A percentile compares a stretch with the other conserved stretches of the same genome.
These are phyloP conservation scores for Tausonia pullulans DNA, from an alignment of 1,284 basidiomycete species.

Conservation along the genomic window DNA sequence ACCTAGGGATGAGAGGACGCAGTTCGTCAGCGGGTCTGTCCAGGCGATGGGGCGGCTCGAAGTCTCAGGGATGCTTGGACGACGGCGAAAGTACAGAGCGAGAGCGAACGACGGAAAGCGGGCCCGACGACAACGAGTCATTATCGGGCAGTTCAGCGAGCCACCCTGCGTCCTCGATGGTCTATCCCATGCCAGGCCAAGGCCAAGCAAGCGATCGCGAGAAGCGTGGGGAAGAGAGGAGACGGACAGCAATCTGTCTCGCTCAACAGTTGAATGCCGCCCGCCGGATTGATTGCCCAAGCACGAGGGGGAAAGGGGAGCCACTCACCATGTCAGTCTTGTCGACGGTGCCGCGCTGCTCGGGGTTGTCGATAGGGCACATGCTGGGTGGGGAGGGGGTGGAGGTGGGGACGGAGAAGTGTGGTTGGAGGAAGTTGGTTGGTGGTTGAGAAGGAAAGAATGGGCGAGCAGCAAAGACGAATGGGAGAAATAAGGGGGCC, in stretches of 20 bases:
- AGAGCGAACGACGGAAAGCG: background rate
- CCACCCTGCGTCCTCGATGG: too few relatives aligned
- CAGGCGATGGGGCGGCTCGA: too few relatives aligned
- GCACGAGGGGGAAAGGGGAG: background rate
- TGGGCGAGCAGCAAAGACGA: too few relatives aligned
- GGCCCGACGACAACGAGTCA: too few relatives aligned
- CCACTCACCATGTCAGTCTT: slow-evolving; percentile 14
- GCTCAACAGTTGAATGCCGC: background rate
- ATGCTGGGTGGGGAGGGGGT: background rate
- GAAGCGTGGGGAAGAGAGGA: background rate
- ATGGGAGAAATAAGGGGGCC: too few relatives aligned
- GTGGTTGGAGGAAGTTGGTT: too few relatives aligned
- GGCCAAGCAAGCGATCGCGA: background rate
- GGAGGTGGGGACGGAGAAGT: too few relatives aligned
- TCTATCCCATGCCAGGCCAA: too few relatives aligned
- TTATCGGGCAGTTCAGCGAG: too few relatives aligned
- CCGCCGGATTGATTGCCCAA: background rate
- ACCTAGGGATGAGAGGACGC: background rate
- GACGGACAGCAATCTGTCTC: background rate
- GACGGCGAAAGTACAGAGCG: background rate
- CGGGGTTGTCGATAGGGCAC: slow-evolving; percentile 10
- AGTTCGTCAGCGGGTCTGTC: too few relatives aligned
- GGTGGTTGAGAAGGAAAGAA: too few relatives aligned
- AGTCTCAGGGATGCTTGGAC: too few relatives aligned
- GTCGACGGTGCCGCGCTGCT: background rate